These are phyloP conservation scores for Pythium monospermum DNA, from an alignment of 352 stramenopile genomes.

Conservation along the genomic window DNA sequence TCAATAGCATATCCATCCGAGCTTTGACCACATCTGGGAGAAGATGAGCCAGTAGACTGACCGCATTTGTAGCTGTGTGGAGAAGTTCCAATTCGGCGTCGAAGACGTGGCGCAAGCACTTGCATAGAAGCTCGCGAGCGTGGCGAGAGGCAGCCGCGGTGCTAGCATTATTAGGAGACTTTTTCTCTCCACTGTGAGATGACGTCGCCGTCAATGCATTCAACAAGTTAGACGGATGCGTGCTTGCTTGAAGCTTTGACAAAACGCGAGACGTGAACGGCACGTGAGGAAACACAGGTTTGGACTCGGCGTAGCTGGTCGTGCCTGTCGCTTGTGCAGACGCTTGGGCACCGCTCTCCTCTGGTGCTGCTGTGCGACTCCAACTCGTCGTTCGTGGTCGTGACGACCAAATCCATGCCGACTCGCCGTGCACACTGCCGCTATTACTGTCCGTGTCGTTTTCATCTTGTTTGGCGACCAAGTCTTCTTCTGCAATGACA, in stretches of 20 bases:
- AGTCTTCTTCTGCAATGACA: slow-evolving; percentile 51
- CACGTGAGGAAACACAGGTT: slow-evolving; percentile 25
- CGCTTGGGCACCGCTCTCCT: slow-evolving; percentile 3
- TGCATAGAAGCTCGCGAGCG: slow-evolving; percentile 30
- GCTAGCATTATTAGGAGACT: slow-evolving; percentile 2
- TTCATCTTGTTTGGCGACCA: slow-evolving; percentile 8
- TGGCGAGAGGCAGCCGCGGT: not conserved
- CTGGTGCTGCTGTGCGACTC: not conserved
- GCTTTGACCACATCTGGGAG: slow-evolving; percentile 39
- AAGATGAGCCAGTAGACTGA: slow-evolving; percentile 57
- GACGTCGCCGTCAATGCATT: slow-evolving; percentile 33
- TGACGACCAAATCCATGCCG: slow-evolving; percentile 16
- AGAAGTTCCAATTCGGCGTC: slow-evolving; percentile 57
- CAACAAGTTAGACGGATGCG: slow-evolving; percentile 53
- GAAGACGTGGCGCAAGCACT: slow-evolving; percentile 46
- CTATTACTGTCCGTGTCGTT: not conserved
- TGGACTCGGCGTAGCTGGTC: slow-evolving; percentile 8
- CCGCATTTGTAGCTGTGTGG: slow-evolving; percentile 43
- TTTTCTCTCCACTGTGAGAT: too few species aligned
- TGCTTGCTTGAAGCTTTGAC: slow-evolving; percentile 56
- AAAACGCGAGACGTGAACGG: slow-evolving; percentile 72
- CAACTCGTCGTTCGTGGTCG: slow-evolving; percentile 8
- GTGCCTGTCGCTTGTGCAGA: slow-evolving; percentile 9
- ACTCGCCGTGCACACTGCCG: slow-evolving; percentile 9
- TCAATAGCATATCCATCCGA: slow-evolving; percentile 27